phyloP scores from a whole-genome alignment of 352 stramenopile species.

The Pythium scleroteichum region DNA sequence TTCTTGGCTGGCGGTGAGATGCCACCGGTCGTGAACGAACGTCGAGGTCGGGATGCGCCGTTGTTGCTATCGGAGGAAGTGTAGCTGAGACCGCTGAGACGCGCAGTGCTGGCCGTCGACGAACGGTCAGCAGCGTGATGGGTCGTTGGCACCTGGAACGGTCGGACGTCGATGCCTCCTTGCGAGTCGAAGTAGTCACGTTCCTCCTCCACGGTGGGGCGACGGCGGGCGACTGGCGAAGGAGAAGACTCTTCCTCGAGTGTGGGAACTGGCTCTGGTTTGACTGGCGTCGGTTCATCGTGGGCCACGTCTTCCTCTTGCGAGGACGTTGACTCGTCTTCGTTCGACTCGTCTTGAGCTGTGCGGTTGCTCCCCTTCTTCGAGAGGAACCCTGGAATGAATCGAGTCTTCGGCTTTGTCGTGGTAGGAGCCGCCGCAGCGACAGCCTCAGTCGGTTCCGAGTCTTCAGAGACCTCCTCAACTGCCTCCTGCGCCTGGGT shows the following conservation, averaged over 20 bases:
- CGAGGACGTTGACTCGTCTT: background rate
- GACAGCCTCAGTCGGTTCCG: background rate
- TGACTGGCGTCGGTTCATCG: background rate
- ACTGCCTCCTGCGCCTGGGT: background rate
- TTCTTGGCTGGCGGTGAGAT: background rate
- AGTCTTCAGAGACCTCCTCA: background rate
- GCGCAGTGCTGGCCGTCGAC: conserved; percentile 13
- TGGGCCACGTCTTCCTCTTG: conserved; percentile 5
- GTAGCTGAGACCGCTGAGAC: conserved; percentile 12
- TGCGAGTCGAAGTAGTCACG: conserved; percentile 10
- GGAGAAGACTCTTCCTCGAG: background rate
- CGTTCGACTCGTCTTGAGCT: background rate
- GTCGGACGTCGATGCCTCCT: background rate
- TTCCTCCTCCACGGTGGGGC: conserved; percentile 5
- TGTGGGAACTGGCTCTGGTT: background rate
- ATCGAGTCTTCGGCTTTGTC: conserved; percentile 3
- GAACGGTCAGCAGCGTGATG: conserved; percentile 8
- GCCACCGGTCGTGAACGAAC: conserved; percentile 6
- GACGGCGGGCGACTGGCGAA: background rate
- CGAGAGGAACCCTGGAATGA: background rate
- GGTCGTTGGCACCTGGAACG: background rate
- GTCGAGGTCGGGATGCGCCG: background rate
- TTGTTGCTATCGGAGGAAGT: conserved; percentile 10
- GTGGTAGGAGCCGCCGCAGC: background rate
- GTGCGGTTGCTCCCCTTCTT: background rate